Base-by-base conservation (phyloP, 495 filamentous ascomycete species). In the Aspergillus wentii region DNA sequence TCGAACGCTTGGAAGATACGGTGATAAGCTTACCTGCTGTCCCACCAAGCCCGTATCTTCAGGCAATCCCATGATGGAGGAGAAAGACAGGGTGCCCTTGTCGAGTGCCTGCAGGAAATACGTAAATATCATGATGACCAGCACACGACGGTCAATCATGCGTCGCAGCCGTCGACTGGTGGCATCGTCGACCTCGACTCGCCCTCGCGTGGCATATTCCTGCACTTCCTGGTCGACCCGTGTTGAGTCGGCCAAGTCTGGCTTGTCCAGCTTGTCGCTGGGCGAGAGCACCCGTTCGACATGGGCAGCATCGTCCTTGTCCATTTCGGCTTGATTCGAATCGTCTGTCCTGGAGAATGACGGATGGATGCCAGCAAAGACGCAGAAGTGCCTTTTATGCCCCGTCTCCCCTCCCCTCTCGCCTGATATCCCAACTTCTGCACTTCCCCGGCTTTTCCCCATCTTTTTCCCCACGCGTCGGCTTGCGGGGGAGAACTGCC, bases 91-190 rank as follows among this genome's bases (percentile, higher is more conserved):
- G 1, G 79, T 84, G 7, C 80, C 81, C 58, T 86, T 85, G 46
- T 84, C 80, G 20, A 86, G 66, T n/a, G 82, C 79, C 36, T 86
- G 83, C 2, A 85, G 56, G 48, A 86, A 86, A 54, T 86, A 86
- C 1, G 64, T 68, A 23, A 40, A 34, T 27, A 68, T 61, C 63
- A 69, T 67, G 28, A 74, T 56, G 1, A 74, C 66, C 55, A 79
- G 61, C 14, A 80, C 44, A 32, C 72, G 67, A 15, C 58, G 54
- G 41, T 79, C 77, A 30, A 79, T 80, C 62, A 78, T 71, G 9
- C 54, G 52, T 28, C 74, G 54, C 15, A 69, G 56, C 3, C 75
- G 66, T 23, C 56, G 65, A 44, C 75, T 74, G 19, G 78, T 75
- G 22, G 62, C 72, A 13, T 69, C 58, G 8, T 73, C 67, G 40